phyloP scores from a whole-genome alignment of 2,329 filamentous ascomycete species.

The Apiospora malaysiana region DNA sequence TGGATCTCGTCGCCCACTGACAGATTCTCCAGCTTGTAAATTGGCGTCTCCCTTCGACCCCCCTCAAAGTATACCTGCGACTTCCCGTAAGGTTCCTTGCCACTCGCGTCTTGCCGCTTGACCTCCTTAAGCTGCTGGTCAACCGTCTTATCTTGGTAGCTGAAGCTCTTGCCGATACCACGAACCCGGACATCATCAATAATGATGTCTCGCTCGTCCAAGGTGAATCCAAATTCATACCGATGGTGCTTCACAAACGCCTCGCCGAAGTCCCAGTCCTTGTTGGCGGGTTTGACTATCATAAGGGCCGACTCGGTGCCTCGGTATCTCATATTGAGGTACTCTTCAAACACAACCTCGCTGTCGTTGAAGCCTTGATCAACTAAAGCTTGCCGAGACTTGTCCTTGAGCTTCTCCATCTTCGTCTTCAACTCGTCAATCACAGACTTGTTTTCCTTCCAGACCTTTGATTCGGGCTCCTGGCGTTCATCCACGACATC shows the following conservation, averaged over 20 bases:
- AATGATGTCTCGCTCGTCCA: slow-evolving; percentile 84
- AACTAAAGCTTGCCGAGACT: slow-evolving; percentile 68
- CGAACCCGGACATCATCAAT: slow-evolving; percentile 88
- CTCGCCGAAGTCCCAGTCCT: slow-evolving; percentile 81
- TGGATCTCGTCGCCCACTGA: slow-evolving; percentile 72
- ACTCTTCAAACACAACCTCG: slow-evolving; percentile 85
- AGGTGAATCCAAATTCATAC: slow-evolving; percentile 91
- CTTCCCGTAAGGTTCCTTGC: slow-evolving; percentile 67
- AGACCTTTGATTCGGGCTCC: slow-evolving; percentile 71
- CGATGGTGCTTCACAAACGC: slow-evolving; percentile 88
- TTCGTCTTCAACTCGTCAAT: slow-evolving; percentile 71
- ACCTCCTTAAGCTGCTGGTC: slow-evolving; percentile 81
- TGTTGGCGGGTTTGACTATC: slow-evolving; percentile 72
- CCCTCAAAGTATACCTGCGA: slow-evolving; percentile 84
- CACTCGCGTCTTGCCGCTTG: slow-evolving; percentile 61
- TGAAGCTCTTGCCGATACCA: slow-evolving; percentile 87
- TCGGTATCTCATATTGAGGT: slow-evolving; percentile 91
- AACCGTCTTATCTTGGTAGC: slow-evolving; percentile 79
- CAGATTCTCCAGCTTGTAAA: slow-evolving; percentile 82
- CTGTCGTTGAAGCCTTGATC: slow-evolving; percentile 80
- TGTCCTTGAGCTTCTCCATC: slow-evolving; percentile 80
- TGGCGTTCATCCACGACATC: slow-evolving; percentile 93
- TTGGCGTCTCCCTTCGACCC: slow-evolving; percentile 76
- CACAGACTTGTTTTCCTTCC: slow-evolving; percentile 63
- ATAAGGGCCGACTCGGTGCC: slow-evolving; percentile 92